phyloP scores from a whole-genome alignment of 2,329 filamentous ascomycete species.

The Chaetomium strumarium region DNA sequence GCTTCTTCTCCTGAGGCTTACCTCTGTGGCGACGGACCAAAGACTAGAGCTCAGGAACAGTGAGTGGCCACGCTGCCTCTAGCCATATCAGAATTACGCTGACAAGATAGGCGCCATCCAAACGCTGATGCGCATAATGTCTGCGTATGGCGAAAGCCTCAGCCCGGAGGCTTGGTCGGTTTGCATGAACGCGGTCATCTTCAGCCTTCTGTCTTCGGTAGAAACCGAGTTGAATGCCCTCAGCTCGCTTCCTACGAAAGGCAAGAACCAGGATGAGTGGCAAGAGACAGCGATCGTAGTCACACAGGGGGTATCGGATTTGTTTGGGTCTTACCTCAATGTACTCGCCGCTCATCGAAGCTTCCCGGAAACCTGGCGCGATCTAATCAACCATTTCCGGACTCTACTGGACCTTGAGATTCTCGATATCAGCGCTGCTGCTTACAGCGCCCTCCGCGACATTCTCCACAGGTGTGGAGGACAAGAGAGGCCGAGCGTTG shows the following conservation, averaged over 20 bases:
- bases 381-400: conserved; percentile 64
- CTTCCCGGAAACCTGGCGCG: conserved; percentile 70
- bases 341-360: conserved; percentile 59
- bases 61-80: conserved; percentile 27
- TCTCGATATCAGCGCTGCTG: conserved; percentile 65
- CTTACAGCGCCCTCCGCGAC: conserved; percentile 60
- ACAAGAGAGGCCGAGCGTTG: conserved; percentile 40
- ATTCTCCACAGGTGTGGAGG: conserved; percentile 50
- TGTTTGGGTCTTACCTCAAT: conserved; percentile 72
- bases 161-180: conserved; percentile 75
- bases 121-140: conserved; percentile 84
- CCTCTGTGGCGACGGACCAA: conserved; percentile 64
- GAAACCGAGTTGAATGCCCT: conserved; percentile 47
- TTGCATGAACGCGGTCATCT: conserved; percentile 74
- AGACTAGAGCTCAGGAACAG: conserved; percentile 74
- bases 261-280: conserved; percentile 53
- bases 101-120: conserved; percentile 64
- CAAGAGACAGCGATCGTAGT: conserved; percentile 70
- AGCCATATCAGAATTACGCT: conserved; percentile 23
- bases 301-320: conserved; percentile 63
- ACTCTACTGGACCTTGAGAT: conserved; percentile 55
- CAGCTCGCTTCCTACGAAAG: conserved; percentile 33
- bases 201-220: conserved; percentile 69
- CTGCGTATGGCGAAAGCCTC: conserved; percentile 79
- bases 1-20: conserved; percentile 64